Base-by-base conservation (phyloP, 495 filamentous ascomycete genomes). In the Usnea hakonensis region DNA sequence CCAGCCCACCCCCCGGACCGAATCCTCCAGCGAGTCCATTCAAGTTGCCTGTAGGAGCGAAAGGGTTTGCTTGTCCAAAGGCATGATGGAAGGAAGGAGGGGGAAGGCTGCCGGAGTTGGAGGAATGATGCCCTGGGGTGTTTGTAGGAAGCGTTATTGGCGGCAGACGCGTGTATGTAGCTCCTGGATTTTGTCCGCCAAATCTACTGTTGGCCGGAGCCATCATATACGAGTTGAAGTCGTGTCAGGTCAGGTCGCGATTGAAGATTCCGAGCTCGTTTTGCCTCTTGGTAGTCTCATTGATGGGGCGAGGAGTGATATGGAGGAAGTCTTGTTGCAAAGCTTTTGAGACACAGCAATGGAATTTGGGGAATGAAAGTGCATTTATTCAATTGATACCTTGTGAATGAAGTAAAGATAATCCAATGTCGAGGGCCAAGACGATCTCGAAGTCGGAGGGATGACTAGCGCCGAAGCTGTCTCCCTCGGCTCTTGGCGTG, bases 1-100 rank as follows among this genome's bases (percentile, higher is more conserved):
- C 81, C 57, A 87, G 78, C 54, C 80, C 77, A 52, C 71, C 73
- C 60, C 70, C 76, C 46, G 77, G 78, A 8, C 78, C 81, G 61
- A 90, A 84, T 9, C 80, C 85, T 43, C 83, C 74, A 3, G 81
- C 75, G 64, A 84, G 76, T 35, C 80, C 78, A 62, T 87, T 82
- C 55, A 83, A 80, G 54, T 77, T 79, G 53, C 80, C 80, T 6
- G 78, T 78, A 8, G 83, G 69, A 32, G 80, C 78, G 69, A 91
- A 91, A 0, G 86, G 86, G 69, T 86, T 87, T 44, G 72, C 77
- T 46, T 73, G 69, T 35, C 78, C 79, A 71, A 87, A 88, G 48
- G 76, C 76, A 54, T 83, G 83, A 57, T 77, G 79, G 36, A 85
- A 77, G 33, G 80, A 82, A 60, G 83, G 83, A 60, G 82, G 81